phyloP scores from a whole-genome alignment of 768 basidiomycete genomes.

The Neoboletus brunneissimus region DNA sequence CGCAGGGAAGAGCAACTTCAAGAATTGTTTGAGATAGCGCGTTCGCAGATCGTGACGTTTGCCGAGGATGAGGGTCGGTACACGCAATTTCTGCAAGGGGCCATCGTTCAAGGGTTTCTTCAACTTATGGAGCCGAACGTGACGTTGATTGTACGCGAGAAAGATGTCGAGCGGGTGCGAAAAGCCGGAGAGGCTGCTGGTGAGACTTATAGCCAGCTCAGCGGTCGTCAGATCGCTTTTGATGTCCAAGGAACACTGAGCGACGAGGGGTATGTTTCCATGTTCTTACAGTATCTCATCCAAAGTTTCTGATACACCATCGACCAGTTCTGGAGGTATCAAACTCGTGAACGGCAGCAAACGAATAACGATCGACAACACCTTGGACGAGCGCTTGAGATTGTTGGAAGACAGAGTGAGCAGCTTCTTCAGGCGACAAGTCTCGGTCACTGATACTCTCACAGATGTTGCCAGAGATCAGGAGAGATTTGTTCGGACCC shows the following conservation, averaged over 20 bases:
- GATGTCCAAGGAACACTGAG: conserved; percentile 60
- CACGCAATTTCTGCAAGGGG: conserved; percentile 75
- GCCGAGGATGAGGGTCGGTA: conserved; percentile 69
- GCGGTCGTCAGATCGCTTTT: conserved; percentile 61
- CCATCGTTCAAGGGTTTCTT: conserved; percentile 83
- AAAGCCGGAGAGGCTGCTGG: conserved; percentile 66
- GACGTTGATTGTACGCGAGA: conserved; percentile 61
- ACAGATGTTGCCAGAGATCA: conserved; percentile 95
- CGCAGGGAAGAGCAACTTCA: conserved; percentile 90
- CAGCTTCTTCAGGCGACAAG: not conserved
- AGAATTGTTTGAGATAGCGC: conserved; percentile 77
- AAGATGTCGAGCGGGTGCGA: conserved; percentile 59
- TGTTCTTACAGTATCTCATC: not conserved
- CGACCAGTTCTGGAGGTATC: conserved; percentile 76
- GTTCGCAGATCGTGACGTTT: conserved; percentile 59
- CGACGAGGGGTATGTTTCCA: conserved; percentile 58
- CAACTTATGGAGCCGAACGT: conserved; percentile 75
- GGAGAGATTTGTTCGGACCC: conserved; percentile 81
- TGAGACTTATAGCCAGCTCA: conserved; percentile 69
- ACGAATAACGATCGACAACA: conserved; percentile 91
- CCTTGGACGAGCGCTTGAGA: conserved; percentile 86
- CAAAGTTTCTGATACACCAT: not conserved
- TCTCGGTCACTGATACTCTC: not conserved
- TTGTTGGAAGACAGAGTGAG: conserved; percentile 86
- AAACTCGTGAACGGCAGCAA: conserved; percentile 67